Base-by-base conservation (phyloP, 2,329 filamentous ascomycete species). In the Macrophomina phaseolina region DNA sequence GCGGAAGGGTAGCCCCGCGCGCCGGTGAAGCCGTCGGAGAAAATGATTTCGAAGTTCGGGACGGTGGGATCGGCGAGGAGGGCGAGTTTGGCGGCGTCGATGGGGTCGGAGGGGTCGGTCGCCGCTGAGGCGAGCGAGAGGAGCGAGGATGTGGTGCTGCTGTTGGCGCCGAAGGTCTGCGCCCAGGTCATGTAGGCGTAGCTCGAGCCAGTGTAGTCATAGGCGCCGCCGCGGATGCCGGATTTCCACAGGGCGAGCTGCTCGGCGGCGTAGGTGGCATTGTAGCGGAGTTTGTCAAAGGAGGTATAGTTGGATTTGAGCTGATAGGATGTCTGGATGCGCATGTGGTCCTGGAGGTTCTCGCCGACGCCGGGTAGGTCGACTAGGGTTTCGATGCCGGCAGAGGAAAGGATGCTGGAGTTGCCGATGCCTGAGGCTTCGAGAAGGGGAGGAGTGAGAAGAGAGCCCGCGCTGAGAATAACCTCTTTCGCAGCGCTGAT, bases 381-480 rank as follows among this genome's bases (percentile, higher is more conserved):
- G 5, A 83, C 79, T n/a, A 89, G 69, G 0, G 86, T 76, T 1
- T 80, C 72, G 69, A 90, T 90, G 18, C 79, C 76, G 71, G 85
- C 82, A 60, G 80, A 78, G 16, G 80, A 68, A 4, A 91, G 82
- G 69, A 88, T 83, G 0, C 78, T 73, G 14, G 76, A 71, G 0
- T 87, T 86, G 0, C 89, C 88, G 38, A 91, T 82, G 16, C 89
- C 89, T 60, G 82, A 86, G 1, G 90, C 82, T 77, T 89, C 86
- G 16, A 91, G 84, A 1, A 91, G 77, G 74, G 90, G 88, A 6
- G 88, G 87, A 1, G 85, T 84, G 76, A 90, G 87, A 75, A 86
- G 90, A 1, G 86, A 83, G 7, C 87, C 87, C 3, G 74, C 82
- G 7, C 80, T 75, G 42, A 84, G 67, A 68, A 84, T 81, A 36